Conservation (phyloP, 345 rosid species). For the Lepidium africanum region DNA sequence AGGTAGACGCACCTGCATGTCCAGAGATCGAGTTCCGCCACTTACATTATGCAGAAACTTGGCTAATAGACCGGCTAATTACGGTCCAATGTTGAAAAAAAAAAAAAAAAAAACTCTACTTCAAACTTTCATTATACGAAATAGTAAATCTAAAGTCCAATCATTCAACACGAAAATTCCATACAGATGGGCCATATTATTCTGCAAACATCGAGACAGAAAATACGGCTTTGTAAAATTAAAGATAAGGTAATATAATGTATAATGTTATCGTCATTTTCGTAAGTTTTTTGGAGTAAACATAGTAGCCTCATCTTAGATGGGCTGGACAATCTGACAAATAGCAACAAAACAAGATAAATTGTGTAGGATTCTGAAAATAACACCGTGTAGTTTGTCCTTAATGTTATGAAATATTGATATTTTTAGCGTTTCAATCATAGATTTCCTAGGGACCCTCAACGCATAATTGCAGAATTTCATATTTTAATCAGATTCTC, state of each 20-base stretch:
- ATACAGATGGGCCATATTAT: constrained; percentile 11
- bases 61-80: no score
- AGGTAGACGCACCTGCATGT: no score
- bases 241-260: constrained; percentile 19
- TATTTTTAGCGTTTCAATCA: constrained; percentile 8
- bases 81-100: no score
- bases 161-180: constrained; percentile 9
- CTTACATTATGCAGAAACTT: no score
- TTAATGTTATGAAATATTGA: not conserved
- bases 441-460: constrained; percentile 23
- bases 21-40: no score
- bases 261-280: constrained; percentile 12
- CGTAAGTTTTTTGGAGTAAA: constrained; percentile 18
- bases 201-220: constrained; percentile 15
- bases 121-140: no score
- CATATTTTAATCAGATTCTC: not conserved
- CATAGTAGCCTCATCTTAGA: constrained; percentile 22
- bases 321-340: constrained; percentile 22
- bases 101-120: no score
- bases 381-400: constrained; percentile 14
- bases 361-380: constrained; percentile 12
- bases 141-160: not conserved
- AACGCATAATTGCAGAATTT: constrained; percentile 9
- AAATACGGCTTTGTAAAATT: not conserved
- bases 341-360: constrained; percentile 22